Conservation (phyloP, 1,284 basidiomycete species). For the Irpex lacteus region DNA sequence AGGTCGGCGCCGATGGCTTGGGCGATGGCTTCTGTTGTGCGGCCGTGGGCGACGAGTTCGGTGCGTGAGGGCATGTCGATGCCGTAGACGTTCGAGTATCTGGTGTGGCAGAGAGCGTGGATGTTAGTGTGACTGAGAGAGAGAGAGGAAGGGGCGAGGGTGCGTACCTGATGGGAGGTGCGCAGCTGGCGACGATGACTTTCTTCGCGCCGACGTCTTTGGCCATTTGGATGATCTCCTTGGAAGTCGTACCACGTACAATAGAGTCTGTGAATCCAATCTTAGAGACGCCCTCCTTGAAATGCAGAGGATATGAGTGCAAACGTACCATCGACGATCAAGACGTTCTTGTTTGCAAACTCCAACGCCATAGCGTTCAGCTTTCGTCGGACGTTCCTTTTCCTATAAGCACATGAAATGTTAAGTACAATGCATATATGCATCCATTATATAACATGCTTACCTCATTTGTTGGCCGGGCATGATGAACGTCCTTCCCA, state of each 20-base stretch:
- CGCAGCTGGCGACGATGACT: conserved; percentile 96
- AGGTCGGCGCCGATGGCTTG: conserved; percentile 91
- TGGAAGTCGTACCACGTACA: conserved; percentile 97
- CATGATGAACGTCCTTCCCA: conserved; percentile 99
- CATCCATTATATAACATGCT: too few relatives aligned
- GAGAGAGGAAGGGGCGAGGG: too few relatives aligned
- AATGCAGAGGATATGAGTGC: not conserved
- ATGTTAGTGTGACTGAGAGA: too few relatives aligned
- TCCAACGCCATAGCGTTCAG: conserved; percentile 99
- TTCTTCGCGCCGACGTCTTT: conserved; percentile 98
- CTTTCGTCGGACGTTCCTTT: conserved; percentile 95
- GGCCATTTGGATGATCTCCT: conserved; percentile 99
- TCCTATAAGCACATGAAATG: too few relatives aligned
- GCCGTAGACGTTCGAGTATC: conserved; percentile 95
- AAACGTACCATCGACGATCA: conserved; percentile 86
- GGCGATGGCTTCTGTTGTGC: conserved; percentile 78
- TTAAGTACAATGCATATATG: too few relatives aligned
- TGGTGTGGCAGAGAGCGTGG: conserved; percentile 31
- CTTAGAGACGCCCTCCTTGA: too few relatives aligned
- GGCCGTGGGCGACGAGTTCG: conserved; percentile 91
- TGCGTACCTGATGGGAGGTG: conserved; percentile 83
- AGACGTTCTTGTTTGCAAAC: conserved; percentile 89
- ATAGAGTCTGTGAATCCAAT: conserved; percentile 75
- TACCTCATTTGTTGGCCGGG: conserved; percentile 93
- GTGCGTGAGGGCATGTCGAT: conserved; percentile 98